Evolutionary conservation across 2,329 filamentous ascomycete species (phyloP).

Genomic region (Aspergillus proliferans): DNA sequence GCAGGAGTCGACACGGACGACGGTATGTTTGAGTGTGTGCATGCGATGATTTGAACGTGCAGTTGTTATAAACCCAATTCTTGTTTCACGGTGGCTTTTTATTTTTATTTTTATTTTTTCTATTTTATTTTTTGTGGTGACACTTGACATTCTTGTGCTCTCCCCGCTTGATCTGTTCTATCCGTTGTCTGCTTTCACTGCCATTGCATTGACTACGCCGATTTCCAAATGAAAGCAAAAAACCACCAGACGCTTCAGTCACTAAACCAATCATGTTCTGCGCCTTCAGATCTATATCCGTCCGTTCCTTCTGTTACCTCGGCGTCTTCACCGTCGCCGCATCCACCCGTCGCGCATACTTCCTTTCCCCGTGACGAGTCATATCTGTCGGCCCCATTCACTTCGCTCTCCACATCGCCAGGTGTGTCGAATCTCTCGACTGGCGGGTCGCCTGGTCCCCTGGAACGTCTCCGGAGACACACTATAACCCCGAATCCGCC

Average conservation of each 20-base stretch:
- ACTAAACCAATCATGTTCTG: constrained; percentile 4
- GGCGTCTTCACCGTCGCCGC: constrained; percentile 29
- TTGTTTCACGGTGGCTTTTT: too few species aligned
- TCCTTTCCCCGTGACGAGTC: constrained; percentile 21
- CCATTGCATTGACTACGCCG: background rate
- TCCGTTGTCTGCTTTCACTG: too few species aligned
- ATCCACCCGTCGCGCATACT: constrained; percentile 20
- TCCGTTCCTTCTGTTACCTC: constrained; percentile 33
- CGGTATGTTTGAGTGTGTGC: constrained; percentile 11
- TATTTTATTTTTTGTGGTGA: too few species aligned
- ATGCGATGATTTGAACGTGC: too few species aligned
- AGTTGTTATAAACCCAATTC: too few species aligned
- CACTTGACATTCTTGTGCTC: too few species aligned
- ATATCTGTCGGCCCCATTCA: constrained; percentile 23
- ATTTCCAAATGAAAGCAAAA: background rate
- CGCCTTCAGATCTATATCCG: constrained; percentile 30
- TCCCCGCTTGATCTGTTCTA: too few species aligned
- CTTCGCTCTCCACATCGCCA: constrained; percentile 30
- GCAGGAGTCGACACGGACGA: constrained; percentile 43
- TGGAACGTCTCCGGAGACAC: constrained; percentile 18
- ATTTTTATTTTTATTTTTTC: too few species aligned
- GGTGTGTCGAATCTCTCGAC: constrained; percentile 32
- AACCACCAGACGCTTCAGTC: background rate
- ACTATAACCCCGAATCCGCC: constrained; percentile 24
- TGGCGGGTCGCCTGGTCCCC: constrained; percentile 28